Percentiles rank a stretch among this genome's conserved stretches.
Evolutionary conservation across 2,329 filamentous ascomycete genomes (phyloP).

Genomic region (Teratosphaeria destructans): DNA sequence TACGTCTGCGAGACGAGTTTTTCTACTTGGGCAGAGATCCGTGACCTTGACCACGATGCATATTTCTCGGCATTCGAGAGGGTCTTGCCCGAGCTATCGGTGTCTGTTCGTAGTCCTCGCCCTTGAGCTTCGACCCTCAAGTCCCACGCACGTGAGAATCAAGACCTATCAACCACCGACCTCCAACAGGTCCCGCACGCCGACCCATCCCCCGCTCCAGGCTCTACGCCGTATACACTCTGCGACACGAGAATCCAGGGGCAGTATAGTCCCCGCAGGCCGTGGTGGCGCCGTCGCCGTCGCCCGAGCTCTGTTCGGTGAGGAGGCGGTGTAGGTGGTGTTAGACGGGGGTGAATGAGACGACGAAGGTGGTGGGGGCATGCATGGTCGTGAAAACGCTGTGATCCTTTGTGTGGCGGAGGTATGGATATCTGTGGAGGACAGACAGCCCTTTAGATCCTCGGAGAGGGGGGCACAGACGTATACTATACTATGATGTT

Average conservation of each 20-base stretch:
- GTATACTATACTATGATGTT: too few relatives aligned
- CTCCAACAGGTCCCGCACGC: constrained; percentile 31
- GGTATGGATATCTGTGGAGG: too few relatives aligned
- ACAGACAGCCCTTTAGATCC: too few relatives aligned
- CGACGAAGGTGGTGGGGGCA: background rate
- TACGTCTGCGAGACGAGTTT: background rate
- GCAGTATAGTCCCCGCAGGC: constrained; percentile 27
- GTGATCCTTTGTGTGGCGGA: too few relatives aligned
- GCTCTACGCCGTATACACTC: constrained; percentile 29
- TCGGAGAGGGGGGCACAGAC: too few relatives aligned
- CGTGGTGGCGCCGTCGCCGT: constrained; percentile 28
- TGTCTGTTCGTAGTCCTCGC: constrained; percentile 11
- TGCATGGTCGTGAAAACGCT: too few relatives aligned
- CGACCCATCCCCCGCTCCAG: constrained; percentile 27
- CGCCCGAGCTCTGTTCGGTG: constrained; percentile 27
- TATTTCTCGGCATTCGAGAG: constrained; percentile 24
- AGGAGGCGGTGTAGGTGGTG: constrained; percentile 18
- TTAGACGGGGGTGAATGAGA: background rate
- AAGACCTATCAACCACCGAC: constrained; percentile 13
- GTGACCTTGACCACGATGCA: constrained; percentile 30
- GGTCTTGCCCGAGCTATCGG: constrained; percentile 21
- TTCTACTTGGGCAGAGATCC: constrained; percentile 28
- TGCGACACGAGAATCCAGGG: constrained; percentile 27
- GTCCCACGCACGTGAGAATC: background rate
- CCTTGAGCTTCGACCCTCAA: background rate